Evolutionary conservation across 202 grass and related monocot genomes (phyloP), one percentile per base, ranked within the genome.

Genomic region (Miscanthus sacchariflorus): DNA sequence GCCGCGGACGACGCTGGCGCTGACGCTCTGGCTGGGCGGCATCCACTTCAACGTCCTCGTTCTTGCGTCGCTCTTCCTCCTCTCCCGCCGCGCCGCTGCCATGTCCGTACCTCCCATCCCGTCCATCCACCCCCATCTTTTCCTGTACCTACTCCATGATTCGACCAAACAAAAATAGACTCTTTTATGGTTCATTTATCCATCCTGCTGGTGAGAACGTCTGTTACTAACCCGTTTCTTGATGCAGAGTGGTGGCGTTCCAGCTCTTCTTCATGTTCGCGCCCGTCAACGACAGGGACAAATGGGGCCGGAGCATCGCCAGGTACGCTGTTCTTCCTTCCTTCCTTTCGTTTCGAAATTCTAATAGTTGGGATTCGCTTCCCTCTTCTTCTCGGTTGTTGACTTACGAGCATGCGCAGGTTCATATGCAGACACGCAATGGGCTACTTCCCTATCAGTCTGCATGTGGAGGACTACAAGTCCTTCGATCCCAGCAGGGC

Each of bases 1-100:
- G 67, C 46, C 92, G 38, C 63, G 84, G 66, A 98, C 92, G 27
- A 82, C 78, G 3, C 5, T 95, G 80, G 92, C 92, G 58, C 90
- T 96, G 61, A 61, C 92, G 67, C 84, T 98, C 39, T 98, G 93
- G 96, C 92, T 98, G 0, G 96, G 93, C 6, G 89, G 71, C 46
- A 96, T 98, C 90, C 92, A 98, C 83, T 88, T 96, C 85, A 94
- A 94, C 87, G 87, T 89, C 72, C 23, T 98, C 54, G 85, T 94
- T 66, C 90, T 98, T 30, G 80, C 89, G 44, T 90, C 88, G 30
- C 93, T 98, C 87, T 91, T 98, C 82, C 33, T 95, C 77, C 54
- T 98, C 87, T 94, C 96, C 66, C 25, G 39, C 86, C 96, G 89
- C 89, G 30, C 90, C 64, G 89, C 93, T 27, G 85, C 93, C 49